Base-by-base conservation (phyloP, 2,329 filamentous ascomycete genomes). In the Gremmenia infestans region DNA sequence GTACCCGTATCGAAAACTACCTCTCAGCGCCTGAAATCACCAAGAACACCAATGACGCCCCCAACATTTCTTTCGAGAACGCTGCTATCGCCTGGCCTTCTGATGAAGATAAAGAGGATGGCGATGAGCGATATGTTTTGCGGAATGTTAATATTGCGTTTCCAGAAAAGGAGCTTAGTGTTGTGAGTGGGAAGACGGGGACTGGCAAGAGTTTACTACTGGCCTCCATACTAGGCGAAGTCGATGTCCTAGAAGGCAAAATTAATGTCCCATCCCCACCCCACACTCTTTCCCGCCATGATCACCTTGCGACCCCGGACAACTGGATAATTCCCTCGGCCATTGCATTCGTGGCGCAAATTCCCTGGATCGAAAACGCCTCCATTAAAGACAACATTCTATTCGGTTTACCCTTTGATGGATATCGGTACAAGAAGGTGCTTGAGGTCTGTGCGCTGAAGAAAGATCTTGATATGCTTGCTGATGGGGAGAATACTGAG, bases 311-410 rank as follows among this genome's bases (percentile, higher is more conserved):
- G 2, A 86, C 73, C 14, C 72, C 65, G 48, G 71, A 71, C 3
- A 76, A 89, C 61, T 91, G 88, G 88, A 83, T 88, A 46, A 78
- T 91, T 15, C 79, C 85, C 7, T 79, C 80, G 2, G 81, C 86
- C 1, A 79, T 91, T 48, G 89, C 89, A 0, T 93, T 86, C 63
- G 87, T 92, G 36, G 82, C 86, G 1, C 63, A 92, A 67, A 90
- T 88, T 7, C 89, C 89, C 0, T 94, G 89, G 89, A 89, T 94
- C 49, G 89, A 93, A 67, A 93, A 92, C 63, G 87, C 86, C 0
- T 88, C 83, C 5, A 85, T 95, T 59, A 83, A 81, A 54, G 85
- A 91, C 46, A 95, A 94, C 63, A 87, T 94, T 50, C 70, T 90
- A 0, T 94, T 93, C 59, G 88, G 88, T 0, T 74, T 92, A 2